Base-by-base conservation (phyloP, 1,284 basidiomycete genomes). In the Naganishia cerealis region DNA sequence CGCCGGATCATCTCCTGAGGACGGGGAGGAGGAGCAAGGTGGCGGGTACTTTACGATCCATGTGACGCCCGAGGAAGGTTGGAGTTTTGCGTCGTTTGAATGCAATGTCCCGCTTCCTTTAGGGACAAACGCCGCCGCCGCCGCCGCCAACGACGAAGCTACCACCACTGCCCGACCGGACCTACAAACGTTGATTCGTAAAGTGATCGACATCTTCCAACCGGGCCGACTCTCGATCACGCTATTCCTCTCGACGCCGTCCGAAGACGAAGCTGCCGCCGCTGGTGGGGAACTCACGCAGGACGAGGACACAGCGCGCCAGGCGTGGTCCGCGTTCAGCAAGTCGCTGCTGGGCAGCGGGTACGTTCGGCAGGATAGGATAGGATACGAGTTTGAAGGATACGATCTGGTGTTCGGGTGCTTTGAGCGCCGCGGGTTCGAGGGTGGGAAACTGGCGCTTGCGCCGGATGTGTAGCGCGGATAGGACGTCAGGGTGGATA, bases 21-120 rank as follows among this genome's bases (percentile, higher is more conserved):
- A 48, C 7, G 24, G 24, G 24, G 71, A 71, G 15, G 66, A 71
- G 33, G 71, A 72, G 3, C 68, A 67, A 16, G 86, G 87, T 26
- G 93, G 94, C 77, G 92, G 94, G 39, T 99, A 99, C 82, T 98
- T 93, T 81, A 99, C 94, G 9, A 95, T 99, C 70, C 96, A 99
- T 79, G 96, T 99, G 65, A 99, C 96, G 0, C 96, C 96, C 40
- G 96, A 99, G 80, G 88, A 90, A 73, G 94, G 91, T 68, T 97
- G 92, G 88, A 95, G 92, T 57, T 99, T 96, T 80, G 96, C 96
- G 59, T 92, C 90, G 74, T 99, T 99, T 82, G 96, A 99, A 82
- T 96, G 93, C 82, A 99, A 99, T 80, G 87, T 98, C n/a, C 91
- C 92, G 3, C 85, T 94, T 26, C 81, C 81, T 71, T 69, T 63